Evolutionary conservation across 108 stramenopile species (phyloP).

Genomic region (Cyclotella atomus): DNA sequence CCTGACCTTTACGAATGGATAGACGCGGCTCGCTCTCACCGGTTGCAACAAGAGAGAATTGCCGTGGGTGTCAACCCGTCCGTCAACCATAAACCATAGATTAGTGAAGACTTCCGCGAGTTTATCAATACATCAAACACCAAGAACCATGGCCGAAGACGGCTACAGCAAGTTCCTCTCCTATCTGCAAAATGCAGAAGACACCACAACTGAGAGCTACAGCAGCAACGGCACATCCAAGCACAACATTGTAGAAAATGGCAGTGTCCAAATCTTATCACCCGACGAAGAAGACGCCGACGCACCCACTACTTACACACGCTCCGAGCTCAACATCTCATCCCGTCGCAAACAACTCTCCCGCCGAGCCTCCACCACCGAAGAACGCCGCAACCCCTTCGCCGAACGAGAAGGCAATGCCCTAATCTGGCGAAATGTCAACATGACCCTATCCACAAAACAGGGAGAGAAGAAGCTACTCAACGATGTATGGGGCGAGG

Average conservation of each 20-base stretch:
- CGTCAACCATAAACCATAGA: too few species aligned
- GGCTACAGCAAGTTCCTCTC: background rate
- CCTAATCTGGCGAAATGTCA: conserved; percentile 66
- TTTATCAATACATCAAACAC: too few species aligned
- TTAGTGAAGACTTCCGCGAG: too few species aligned
- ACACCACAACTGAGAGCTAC: too few species aligned
- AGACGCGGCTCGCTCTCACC: too few species aligned
- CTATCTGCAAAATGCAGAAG: background rate
- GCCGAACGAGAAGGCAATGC: conserved; percentile 65
- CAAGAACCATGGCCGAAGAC: too few species aligned
- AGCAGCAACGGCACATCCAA: background rate
- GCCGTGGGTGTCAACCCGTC: too few species aligned
- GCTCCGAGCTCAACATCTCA: background rate
- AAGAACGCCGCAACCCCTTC: conserved; percentile 63
- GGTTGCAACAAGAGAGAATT: too few species aligned
- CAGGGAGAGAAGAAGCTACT: conserved; percentile 50
- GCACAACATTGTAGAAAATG: background rate
- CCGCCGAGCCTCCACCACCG: conserved; percentile 27
- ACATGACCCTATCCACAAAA: conserved; percentile 66
- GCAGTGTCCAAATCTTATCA: background rate
- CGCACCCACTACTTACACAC: background rate
- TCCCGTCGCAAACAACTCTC: conserved; percentile 2
- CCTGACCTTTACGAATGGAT: too few species aligned
- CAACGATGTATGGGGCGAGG: conserved; percentile 71
- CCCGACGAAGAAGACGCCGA: background rate